These are phyloP conservation scores for Tagetes erecta DNA, from an alignment of 129 eudicot genomes.

Conservation along the genomic window DNA sequence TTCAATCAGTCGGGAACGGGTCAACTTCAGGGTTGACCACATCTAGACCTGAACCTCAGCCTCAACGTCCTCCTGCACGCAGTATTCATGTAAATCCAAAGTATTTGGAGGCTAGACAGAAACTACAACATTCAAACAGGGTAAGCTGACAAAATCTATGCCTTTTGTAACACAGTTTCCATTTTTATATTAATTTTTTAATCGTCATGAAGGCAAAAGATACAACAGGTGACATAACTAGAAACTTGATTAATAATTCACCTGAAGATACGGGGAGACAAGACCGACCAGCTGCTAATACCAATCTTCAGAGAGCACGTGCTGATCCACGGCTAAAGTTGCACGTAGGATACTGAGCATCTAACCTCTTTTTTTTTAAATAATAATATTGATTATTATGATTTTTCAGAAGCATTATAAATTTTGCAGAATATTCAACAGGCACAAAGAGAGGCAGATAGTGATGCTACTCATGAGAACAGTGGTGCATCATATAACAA, in stretches of 20 bases:
- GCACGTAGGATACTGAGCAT: conserved; percentile 27
- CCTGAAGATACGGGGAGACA: conserved; percentile 51
- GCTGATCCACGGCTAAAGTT: conserved; percentile 62
- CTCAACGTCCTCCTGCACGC: conserved; percentile 75
- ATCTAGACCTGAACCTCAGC: conserved; percentile 65
- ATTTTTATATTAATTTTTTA: not conserved
- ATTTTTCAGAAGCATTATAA: not conserved
- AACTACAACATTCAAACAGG: conserved; percentile 60
- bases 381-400: not conserved
- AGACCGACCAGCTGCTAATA: conserved; percentile 36
- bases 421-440: conserved; percentile 50
- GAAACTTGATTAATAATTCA: conserved; percentile 36
- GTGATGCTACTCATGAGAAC: conserved; percentile 51
- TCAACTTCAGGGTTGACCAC: conserved; percentile 55
- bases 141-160: conserved; percentile 41
- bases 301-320: conserved; percentile 43
- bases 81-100: conserved; percentile 97
- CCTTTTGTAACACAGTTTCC: not conserved
- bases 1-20: conserved; percentile 56
- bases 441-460: conserved; percentile 48
- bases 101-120: conserved; percentile 88
- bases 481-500: conserved; percentile 44
- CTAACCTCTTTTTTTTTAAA: not conserved
- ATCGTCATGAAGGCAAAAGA: conserved; percentile 59
- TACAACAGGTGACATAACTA: conserved; percentile 38